Base-by-base conservation (phyloP, 1,139 yeast genomes). In the Spathaspora sp. region DNA sequence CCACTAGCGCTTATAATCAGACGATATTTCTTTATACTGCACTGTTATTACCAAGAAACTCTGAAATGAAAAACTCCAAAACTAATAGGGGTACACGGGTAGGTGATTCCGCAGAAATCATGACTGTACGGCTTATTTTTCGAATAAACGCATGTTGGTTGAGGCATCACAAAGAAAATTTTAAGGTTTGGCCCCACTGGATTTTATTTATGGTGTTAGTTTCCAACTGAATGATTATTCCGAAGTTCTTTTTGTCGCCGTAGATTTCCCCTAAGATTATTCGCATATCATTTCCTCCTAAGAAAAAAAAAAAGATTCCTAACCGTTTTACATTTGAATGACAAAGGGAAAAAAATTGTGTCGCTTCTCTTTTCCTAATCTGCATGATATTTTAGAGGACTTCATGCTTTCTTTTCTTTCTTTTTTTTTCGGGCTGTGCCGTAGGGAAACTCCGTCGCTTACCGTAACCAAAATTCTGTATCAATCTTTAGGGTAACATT, bases 281-380 rank as follows among this genome's bases (percentile, higher is more conserved):
- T 31, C 36, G 36, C 36, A 13, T 13, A 6, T 13, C 36, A 31
- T 13, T 31, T 31, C 36, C 18, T 18, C 36, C n/a, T n/a, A n/a
- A 31, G 18, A 4, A 31, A 31, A 31, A 13, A 27, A 31, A 15
- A 31, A 15, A 13, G 36, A 31, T 15, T 13, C 6, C 15, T 11
- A 31, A 31, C 36, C 16, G 36, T 31, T 31, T 31, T 31, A 8
- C 18, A 6, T 31, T 6, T 31, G 36, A 31, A 15, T 13, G 18
- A 9, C 36, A 31, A 15, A 13, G n/a, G n/a, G n/a, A 13, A 31
- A 31, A 31, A 13, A 26, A 26, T n/a, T 29, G 9, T 31, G 36
- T 31, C 36, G 36, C 36, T 31, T 31, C 36, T 31, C 18, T 31
- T 31, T 31, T 31, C 36, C 36, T 31, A 13, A 31, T 31, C 13